Conservation (phyloP, 2,329 filamentous ascomycete genomes). For the Chaetomiaceae sp. region DNA sequence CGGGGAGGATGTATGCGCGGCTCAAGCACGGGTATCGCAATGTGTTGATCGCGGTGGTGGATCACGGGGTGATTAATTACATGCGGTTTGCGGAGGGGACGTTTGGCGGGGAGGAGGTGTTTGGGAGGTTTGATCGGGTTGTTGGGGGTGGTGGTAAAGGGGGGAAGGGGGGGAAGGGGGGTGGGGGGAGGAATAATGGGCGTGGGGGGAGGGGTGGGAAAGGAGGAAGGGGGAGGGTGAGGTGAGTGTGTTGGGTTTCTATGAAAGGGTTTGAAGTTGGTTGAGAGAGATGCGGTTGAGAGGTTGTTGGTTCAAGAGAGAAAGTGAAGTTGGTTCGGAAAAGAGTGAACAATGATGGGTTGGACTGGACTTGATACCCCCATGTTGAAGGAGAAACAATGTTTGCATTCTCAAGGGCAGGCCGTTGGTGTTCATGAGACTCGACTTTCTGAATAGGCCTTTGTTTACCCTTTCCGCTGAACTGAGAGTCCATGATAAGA, state of each 20-base stretch:
- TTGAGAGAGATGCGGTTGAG: not conserved
- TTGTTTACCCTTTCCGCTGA: not conserved
- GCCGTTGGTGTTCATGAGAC: no score
- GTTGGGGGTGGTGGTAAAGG: slow-evolving; percentile 36
- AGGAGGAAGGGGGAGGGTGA: slow-evolving; percentile 22
- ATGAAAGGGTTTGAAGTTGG: not conserved
- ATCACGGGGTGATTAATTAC: slow-evolving; percentile 86
- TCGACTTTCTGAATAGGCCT: not conserved
- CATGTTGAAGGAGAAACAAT: not conserved
- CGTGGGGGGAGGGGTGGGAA: slow-evolving; percentile 25
- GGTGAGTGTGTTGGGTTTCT: not conserved
- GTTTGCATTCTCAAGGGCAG: no score
- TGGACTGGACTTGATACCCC: not conserved
- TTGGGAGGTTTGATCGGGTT: slow-evolving; percentile 49
- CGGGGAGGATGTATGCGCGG: slow-evolving; percentile 63
- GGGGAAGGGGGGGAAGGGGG: slow-evolving; percentile 34
- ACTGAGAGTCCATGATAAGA: not conserved
- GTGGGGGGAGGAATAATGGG: slow-evolving; percentile 28
- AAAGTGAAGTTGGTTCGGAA: not conserved
- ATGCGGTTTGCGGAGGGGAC: slow-evolving; percentile 73
- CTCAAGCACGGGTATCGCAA: slow-evolving; percentile 82
- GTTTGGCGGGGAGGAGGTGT: slow-evolving; percentile 72
- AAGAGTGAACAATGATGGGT: not conserved
- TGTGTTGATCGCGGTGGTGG: slow-evolving; percentile 81
- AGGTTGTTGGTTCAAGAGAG: not conserved